A percentile compares a stretch with the other conserved stretches of the same genome.
phyloP scores from a whole-genome alignment of 805 yeast species.

The Nakazawaea anatomiae region DNA sequence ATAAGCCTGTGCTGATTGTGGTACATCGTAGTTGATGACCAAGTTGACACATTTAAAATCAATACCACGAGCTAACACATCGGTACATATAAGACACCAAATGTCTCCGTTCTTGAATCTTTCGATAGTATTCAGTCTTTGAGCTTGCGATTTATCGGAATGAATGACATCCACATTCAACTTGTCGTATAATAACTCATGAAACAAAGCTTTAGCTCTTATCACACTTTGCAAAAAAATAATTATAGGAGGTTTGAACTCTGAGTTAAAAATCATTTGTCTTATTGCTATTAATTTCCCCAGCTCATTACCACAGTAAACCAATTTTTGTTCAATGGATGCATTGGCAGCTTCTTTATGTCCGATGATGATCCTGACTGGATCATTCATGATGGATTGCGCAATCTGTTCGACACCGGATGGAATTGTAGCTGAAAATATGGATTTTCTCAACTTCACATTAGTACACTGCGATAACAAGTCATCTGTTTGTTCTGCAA shows the following conservation, averaged over 20 bases:
- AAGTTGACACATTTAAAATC: constrained; percentile 94
- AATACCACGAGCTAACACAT: constrained; percentile 92
- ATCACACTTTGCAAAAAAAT: constrained; percentile 88
- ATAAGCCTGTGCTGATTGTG: constrained; percentile 87
- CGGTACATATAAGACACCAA: constrained; percentile 97
- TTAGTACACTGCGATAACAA: constrained; percentile 57
- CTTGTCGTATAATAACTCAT: constrained; percentile 87
- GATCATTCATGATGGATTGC: constrained; percentile 74
- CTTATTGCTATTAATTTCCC: constrained; percentile 93
- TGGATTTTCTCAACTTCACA: constrained; percentile 55
- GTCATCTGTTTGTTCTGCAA: constrained; percentile 86
- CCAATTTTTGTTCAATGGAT: constrained; percentile 74
- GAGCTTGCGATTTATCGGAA: constrained; percentile 86
- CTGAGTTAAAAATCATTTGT: constrained; percentile 78
- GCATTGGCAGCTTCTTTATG: constrained; percentile 89
- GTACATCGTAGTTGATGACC: constrained; percentile 95
- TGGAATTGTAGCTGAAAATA: constrained; percentile 95
- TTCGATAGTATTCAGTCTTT: constrained; percentile 80
- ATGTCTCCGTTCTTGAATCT: constrained; percentile 84
- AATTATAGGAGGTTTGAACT: constrained; percentile 86
- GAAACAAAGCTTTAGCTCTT: constrained; percentile 92
- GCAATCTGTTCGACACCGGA: constrained; percentile 90
- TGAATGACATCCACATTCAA: constrained; percentile 93
- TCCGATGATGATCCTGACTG: constrained; percentile 84
- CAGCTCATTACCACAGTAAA: constrained; percentile 88